Evolutionary conservation across 345 rosid species (phyloP).

Genomic region (Rubroshorea leprosula): DNA sequence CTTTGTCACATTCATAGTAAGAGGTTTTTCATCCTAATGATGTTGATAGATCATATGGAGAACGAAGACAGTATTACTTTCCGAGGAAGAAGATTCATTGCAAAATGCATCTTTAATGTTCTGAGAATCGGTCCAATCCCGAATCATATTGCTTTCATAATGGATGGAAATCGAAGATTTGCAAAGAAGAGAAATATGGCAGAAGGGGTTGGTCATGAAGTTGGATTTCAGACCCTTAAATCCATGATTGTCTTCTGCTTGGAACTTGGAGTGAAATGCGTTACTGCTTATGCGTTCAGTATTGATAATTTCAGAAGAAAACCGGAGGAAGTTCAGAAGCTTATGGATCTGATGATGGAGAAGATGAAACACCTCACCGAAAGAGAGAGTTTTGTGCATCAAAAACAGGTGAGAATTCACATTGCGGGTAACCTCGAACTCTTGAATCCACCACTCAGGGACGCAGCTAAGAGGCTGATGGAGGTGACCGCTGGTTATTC

Average conservation of each 20-base stretch:
- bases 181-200: neutral
- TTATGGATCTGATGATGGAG: constrained; percentile 42
- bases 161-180: constrained; percentile 8
- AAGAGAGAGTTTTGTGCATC: constrained; percentile 24
- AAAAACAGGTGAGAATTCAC: constrained; percentile 27
- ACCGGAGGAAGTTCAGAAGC: constrained; percentile 39
- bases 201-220: neutral
- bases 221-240: constrained; percentile 1
- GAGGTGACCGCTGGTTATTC: constrained; percentile 29
- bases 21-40: too few species aligned
- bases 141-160: constrained; percentile 2
- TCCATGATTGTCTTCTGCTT: neutral
- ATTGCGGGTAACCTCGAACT: constrained; percentile 43
- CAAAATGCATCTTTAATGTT: neutral
- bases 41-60: too few species aligned
- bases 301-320: constrained; percentile 48
- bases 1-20: too few species aligned
- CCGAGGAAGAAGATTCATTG: neutral
- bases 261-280: constrained; percentile 44
- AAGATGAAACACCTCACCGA: constrained; percentile 27
- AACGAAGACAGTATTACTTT: too few species aligned
- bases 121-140: constrained; percentile 5
- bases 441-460: constrained; percentile 24
- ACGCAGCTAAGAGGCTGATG: constrained; percentile 35
- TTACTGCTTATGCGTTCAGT: constrained; percentile 50